phyloP scores from a whole-genome alignment of 2,329 filamentous ascomycete species.

The Cladophialophora psammophila region DNA sequence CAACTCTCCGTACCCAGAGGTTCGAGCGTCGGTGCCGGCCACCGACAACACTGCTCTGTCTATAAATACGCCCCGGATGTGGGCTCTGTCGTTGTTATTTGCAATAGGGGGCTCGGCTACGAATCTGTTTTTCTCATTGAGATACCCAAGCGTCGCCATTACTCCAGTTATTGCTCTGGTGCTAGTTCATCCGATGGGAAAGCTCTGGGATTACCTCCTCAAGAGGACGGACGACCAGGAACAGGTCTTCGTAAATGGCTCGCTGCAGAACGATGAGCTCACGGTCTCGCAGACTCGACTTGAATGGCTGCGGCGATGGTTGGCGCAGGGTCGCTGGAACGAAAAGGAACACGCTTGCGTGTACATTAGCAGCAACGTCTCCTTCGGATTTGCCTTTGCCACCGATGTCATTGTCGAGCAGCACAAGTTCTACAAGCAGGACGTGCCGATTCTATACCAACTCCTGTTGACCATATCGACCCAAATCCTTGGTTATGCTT shows the following conservation, averaged over 20 bases:
- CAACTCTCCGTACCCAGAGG: conserved; percentile 69
- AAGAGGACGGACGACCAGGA: conserved; percentile 66
- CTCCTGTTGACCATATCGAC: conserved; percentile 83
- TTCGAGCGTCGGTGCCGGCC: conserved; percentile 78
- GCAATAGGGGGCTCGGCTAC: conserved; percentile 81
- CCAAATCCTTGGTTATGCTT: conserved; percentile 84
- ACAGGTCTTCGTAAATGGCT: conserved; percentile 66
- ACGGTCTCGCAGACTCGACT: conserved; percentile 34
- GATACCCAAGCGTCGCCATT: conserved; percentile 89
- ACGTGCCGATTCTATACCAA: conserved; percentile 78
- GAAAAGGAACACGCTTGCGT: conserved; percentile 89
- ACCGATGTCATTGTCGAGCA: conserved; percentile 89
- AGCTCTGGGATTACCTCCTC: conserved; percentile 76
- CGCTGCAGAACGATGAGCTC: conserved; percentile 52
- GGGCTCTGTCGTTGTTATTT: conserved; percentile 79
- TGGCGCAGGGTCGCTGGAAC: conserved; percentile 83
- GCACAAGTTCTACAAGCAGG: conserved; percentile 85
- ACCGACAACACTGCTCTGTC: conserved; percentile 79
- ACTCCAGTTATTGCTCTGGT: conserved; percentile 87
- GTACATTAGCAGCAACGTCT: conserved; percentile 88
- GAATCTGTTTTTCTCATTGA: conserved; percentile 86
- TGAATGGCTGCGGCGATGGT: conserved; percentile 69
- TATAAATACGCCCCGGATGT: conserved; percentile 86
- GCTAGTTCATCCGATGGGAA: conserved; percentile 82
- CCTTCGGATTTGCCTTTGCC: conserved; percentile 87